phyloP scores from a whole-genome alignment of 2,329 filamentous ascomycete genomes.

The Penicillium sp. region DNA sequence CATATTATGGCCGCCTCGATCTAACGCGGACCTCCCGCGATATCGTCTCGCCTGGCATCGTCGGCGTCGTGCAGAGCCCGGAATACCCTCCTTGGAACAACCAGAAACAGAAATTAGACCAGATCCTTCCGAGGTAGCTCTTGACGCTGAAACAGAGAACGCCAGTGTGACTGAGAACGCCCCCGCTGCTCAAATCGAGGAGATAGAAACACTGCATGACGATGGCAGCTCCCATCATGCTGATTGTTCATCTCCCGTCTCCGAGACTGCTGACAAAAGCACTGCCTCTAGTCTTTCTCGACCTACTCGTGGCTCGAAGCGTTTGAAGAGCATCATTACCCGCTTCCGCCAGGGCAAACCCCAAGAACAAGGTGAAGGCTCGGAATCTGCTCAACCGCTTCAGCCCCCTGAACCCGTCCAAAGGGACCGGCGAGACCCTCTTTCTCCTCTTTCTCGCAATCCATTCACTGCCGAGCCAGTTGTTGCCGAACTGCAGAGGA shows the following conservation, averaged over 20 bases:
- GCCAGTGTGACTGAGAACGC: neutral
- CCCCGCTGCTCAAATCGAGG: neutral
- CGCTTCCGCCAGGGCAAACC: slow-evolving; percentile 15
- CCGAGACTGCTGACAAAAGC: neutral
- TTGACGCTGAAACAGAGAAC: neutral
- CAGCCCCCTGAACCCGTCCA: slow-evolving; percentile 7
- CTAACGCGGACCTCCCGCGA: neutral
- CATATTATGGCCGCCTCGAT: slow-evolving; percentile 13
- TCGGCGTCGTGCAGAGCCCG: slow-evolving; percentile 13
- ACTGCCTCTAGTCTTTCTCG: neutral
- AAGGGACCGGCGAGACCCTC: neutral
- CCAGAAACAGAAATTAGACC: slow-evolving; percentile 3
- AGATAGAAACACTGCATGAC: neutral
- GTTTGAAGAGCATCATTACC: slow-evolving; percentile 15
- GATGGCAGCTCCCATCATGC: neutral
- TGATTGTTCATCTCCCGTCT: neutral
- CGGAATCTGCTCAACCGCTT: neutral
- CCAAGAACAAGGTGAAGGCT: slow-evolving; percentile 10
- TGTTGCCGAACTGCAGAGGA: slow-evolving; percentile 25
- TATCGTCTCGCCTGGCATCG: slow-evolving; percentile 17
- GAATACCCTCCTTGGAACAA: slow-evolving; percentile 11
- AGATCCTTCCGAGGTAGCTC: neutral
- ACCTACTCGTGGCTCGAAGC: slow-evolving; percentile 16
- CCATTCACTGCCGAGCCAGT: neutral
- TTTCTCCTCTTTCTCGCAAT: neutral